These are phyloP conservation scores for Boletus reticulatus DNA, from an alignment of 768 basidiomycete genomes.

Conservation along the genomic window DNA sequence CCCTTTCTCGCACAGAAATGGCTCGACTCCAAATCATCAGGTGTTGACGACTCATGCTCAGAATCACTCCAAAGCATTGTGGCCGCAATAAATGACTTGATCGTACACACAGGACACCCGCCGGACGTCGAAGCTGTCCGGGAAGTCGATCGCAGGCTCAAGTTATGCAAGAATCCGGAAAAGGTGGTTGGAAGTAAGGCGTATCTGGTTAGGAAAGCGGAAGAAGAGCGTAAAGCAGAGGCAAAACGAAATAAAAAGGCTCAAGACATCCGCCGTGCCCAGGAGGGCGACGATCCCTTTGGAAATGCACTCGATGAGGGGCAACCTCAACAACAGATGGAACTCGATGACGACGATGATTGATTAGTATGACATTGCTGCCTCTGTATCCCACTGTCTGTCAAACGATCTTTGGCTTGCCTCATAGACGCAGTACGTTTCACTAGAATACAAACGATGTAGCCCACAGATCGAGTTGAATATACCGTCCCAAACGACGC, in stretches of 20 bases:
- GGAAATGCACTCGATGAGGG: constrained; percentile 49
- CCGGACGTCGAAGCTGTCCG: constrained; percentile 84
- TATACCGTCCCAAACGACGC: constrained; percentile 21
- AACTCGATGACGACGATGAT: constrained; percentile 51
- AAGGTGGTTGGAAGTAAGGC: constrained; percentile 90
- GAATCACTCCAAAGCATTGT: constrained; percentile 33
- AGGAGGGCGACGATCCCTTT: constrained; percentile 67
- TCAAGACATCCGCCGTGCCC: constrained; percentile 41
- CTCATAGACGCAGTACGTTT: background rate
- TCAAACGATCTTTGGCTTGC: background rate
- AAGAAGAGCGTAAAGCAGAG: constrained; percentile 66
- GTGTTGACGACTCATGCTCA: constrained; percentile 7
- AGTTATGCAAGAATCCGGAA: constrained; percentile 92
- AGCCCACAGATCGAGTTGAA: constrained; percentile 10
- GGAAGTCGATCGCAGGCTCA: constrained; percentile 84
- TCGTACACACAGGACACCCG: constrained; percentile 51
- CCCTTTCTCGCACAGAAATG: constrained; percentile 62
- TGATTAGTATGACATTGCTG: background rate
- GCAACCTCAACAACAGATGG: constrained; percentile 26
- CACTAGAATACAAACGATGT: constrained; percentile 16
- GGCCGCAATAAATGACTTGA: constrained; percentile 51
- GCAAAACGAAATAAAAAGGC: constrained; percentile 69
- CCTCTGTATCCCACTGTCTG: background rate
- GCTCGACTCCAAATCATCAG: constrained; percentile 43
- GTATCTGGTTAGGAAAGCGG: constrained; percentile 68